Base-by-base conservation (phyloP, 257 asterid genomes). In the Solanum ossicruentum region DNA sequence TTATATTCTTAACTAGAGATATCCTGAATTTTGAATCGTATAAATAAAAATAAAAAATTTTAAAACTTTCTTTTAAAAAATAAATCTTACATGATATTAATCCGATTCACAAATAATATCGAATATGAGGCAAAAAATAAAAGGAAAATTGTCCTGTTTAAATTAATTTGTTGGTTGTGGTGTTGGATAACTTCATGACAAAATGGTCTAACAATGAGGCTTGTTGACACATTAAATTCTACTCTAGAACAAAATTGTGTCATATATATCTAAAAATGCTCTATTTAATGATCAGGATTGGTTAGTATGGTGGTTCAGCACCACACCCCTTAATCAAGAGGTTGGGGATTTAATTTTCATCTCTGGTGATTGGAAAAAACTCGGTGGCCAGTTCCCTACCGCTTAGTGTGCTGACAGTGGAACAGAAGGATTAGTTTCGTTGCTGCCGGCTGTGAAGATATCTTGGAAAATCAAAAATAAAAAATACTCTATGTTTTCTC, bases 101-200 rank as follows among this genome's bases (percentile, higher is more conserved):
- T 66, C 21, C 0, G 7, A 1, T 18, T 20, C 12, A 10, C 8
- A 66, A 67, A 32, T 15, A 8, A 67, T 7, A 67, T 32, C 21
- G 4, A 28, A 26, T 10, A 6, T 3, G 8, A 5, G 0, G 8
- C 0, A 0, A 8, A 9, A 67, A 32, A 67, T 0, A 2, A 67
- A 32, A 32, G 16, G 15, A 3, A 32, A 13, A 18, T 17, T 6
- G 12, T 32, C 32, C 41, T 1, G 20, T 3, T 66, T 39, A 8
- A 66, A 15, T 28, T 16, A 16, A 69, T 70, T 70, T 70, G 78
- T 70, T 70, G 78, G 78, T 70, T 39, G 52, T 39, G 78, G 52
- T 26, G 28, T 39, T 39, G 52, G 78, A 70, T 70, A 70, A 2
- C 78, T 70, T 70, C 78, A 70, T 70, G 78, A 70, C 28, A 69